Percentiles rank a stretch among this genome's conserved stretches.
Evolutionary conservation across 2,329 filamentous ascomycete genomes (phyloP).

Genomic region (Zymoseptoria pseudotritici): DNA sequence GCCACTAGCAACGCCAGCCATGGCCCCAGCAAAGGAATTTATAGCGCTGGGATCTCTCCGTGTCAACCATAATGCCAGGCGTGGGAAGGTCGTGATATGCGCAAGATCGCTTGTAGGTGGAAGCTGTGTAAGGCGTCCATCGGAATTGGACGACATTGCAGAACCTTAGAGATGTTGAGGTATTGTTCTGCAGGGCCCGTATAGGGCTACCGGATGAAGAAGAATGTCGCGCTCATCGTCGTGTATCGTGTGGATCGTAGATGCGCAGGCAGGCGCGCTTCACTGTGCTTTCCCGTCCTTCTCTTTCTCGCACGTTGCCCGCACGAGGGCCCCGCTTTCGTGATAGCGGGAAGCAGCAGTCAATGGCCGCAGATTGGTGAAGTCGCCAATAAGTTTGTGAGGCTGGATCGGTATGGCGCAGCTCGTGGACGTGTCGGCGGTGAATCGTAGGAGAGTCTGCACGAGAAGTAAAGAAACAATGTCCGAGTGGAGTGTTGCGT

Average conservation of each 20-base stretch:
- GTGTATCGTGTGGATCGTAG: neutral
- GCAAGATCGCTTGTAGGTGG: slow-evolving; percentile 8
- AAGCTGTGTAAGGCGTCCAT: slow-evolving; percentile 16
- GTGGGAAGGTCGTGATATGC: slow-evolving; percentile 19
- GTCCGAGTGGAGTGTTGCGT: neutral
- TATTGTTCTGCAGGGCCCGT: slow-evolving; percentile 25
- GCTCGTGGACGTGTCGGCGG: neutral
- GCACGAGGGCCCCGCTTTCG: neutral
- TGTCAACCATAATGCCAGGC: slow-evolving; percentile 35
- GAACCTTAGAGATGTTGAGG: slow-evolving; percentile 11
- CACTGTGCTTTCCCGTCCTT: neutral
- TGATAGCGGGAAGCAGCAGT: neutral
- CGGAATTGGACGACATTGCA: slow-evolving; percentile 24
- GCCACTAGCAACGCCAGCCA: slow-evolving; percentile 86
- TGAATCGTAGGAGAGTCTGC: neutral
- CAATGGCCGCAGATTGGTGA: neutral
- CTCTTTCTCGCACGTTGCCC: neutral
- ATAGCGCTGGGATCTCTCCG: slow-evolving; percentile 52
- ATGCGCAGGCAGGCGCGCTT: neutral
- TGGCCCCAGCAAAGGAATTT: slow-evolving; percentile 78
- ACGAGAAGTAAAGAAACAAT: neutral
- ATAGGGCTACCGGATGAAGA: slow-evolving; percentile 21
- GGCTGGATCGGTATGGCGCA: too few relatives aligned
- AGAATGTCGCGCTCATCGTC: slow-evolving; percentile 23
- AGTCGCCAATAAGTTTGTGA: neutral